These are phyloP conservation scores for Microcyclospora tardicrescens DNA, from an alignment of 2,329 filamentous ascomycete genomes.

Conservation along the genomic window DNA sequence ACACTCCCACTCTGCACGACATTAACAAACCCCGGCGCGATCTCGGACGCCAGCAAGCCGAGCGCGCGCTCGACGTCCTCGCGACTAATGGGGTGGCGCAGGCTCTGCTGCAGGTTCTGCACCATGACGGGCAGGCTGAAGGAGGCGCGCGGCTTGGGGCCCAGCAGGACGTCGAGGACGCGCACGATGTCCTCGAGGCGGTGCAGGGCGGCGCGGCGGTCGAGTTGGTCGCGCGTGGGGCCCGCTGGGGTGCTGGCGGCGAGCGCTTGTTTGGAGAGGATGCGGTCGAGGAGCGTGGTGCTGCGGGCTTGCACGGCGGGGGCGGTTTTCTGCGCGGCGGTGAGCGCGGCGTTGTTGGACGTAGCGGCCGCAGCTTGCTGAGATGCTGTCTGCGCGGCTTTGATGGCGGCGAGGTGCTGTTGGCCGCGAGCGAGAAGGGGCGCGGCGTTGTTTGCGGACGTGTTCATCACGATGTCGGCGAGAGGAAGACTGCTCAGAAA, in stretches of 20 bases:
- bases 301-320: slow-evolving; percentile 27
- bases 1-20: slow-evolving; percentile 27
- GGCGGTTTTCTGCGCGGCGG: slow-evolving; percentile 22
- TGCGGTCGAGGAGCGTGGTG: slow-evolving; percentile 36
- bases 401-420: slow-evolving; percentile 55
- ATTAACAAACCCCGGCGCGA: slow-evolving; percentile 31
- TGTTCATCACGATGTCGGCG: slow-evolving; percentile 39
- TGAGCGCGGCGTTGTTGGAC: not conserved
- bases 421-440: slow-evolving; percentile 53
- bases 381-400: slow-evolving; percentile 33
- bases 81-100: slow-evolving; percentile 32
- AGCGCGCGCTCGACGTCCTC: slow-evolving; percentile 33
- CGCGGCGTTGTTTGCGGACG: slow-evolving; percentile 38
- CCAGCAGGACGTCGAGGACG: slow-evolving; percentile 31
- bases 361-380: slow-evolving; percentile 8
- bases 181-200: slow-evolving; percentile 33
- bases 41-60: slow-evolving; percentile 30
- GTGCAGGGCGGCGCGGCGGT: slow-evolving; percentile 35
- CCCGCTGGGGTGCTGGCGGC: slow-evolving; percentile 25
- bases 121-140: slow-evolving; percentile 31
- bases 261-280: slow-evolving; percentile 36
- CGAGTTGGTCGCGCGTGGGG: slow-evolving; percentile 29
- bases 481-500: slow-evolving; percentile 48
- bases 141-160: slow-evolving; percentile 25
- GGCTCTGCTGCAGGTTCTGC: slow-evolving; percentile 32